Percentiles rank a stretch among this genome's conserved stretches.
phyloP scores from a whole-genome alignment of 345 rosid genomes.

The Salix koriyanagi region DNA sequence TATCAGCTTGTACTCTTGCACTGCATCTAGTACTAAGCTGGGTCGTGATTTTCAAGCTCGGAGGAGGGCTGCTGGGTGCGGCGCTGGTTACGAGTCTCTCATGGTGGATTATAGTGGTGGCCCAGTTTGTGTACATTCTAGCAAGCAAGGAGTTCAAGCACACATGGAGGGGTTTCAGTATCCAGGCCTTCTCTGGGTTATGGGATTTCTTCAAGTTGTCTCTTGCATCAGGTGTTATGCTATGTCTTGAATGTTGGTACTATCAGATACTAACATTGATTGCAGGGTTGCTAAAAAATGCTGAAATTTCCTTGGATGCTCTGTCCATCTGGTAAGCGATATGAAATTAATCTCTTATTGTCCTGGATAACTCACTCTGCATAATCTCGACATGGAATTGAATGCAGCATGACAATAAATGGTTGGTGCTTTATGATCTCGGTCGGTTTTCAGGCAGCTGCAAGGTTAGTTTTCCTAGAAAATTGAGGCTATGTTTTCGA shows the following conservation, averaged over 20 bases:
- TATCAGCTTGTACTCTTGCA: constrained; percentile 3
- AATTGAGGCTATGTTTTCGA: neutral
- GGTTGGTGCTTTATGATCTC: neutral
- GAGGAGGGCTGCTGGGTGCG: constrained; percentile 21
- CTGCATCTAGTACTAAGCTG: constrained; percentile 15
- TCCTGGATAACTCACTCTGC: no score
- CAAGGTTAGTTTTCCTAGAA: neutral
- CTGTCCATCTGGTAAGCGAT: constrained; percentile 20
- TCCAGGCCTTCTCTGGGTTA: constrained; percentile 17
- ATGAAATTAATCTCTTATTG: no score
- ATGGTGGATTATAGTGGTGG: constrained; percentile 24
- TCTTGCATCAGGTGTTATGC: constrained; percentile 25
- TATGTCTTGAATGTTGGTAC: constrained; percentile 27
- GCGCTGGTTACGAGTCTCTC: constrained; percentile 16
- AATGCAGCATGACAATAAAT: neutral
- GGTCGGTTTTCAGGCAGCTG: neutral
- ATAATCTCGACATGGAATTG: neutral
- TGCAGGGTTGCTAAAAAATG: constrained; percentile 20
- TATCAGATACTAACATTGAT: constrained; percentile 19
- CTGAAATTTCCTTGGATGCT: constrained; percentile 20
- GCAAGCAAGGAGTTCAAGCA: constrained; percentile 4
- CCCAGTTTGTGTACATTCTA: constrained; percentile 18
- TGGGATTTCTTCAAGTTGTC: constrained; percentile 24
- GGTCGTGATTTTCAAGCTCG: constrained; percentile 15
- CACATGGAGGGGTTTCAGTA: constrained; percentile 20